phyloP scores from a whole-genome alignment of 169 alveolate genomes.

The Miamiensis avidus region DNA sequence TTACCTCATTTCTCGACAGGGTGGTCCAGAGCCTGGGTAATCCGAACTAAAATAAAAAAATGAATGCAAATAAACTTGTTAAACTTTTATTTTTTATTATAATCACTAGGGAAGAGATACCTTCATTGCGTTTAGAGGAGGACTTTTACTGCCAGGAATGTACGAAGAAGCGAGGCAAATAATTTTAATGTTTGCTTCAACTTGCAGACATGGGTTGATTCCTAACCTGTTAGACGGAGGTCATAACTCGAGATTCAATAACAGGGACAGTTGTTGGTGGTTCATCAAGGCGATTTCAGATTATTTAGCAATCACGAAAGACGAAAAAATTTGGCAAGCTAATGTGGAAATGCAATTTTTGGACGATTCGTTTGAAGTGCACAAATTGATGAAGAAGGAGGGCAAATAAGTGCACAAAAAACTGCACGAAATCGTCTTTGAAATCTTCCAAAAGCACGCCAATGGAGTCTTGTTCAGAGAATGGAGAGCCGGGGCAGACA shows the following conservation, averaged over 20 bases:
- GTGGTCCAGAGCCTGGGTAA: conserved; percentile 90
- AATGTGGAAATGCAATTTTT: conserved; percentile 84
- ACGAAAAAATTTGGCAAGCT: conserved; percentile 72
- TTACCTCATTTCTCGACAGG: conserved; percentile 94
- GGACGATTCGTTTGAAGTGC: conserved; percentile 71
- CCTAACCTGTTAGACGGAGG: conserved; percentile 94
- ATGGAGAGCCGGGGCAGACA: conserved; percentile 93
- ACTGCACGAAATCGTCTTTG: conserved; percentile 81
- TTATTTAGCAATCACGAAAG: conserved; percentile 83
- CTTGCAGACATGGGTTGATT: conserved; percentile 90
- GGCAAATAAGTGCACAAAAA: conserved; percentile 45
- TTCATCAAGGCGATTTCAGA: conserved; percentile 89
- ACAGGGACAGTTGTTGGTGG: conserved; percentile 97
- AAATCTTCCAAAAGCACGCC: conserved; percentile 85
- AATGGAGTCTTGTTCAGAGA: conserved; percentile 91
- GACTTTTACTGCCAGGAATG: conserved; percentile 77
- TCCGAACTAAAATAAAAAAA: no score
- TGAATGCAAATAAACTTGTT: neutral
- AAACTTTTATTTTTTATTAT: neutral
- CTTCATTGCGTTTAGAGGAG: conserved; percentile 90
- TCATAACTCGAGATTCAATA: conserved; percentile 92
- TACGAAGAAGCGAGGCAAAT: conserved; percentile 75
- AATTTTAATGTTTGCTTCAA: conserved; percentile 90
- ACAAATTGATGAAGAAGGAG: conserved; percentile 39
- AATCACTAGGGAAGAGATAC: conserved; percentile 92